These are phyloP conservation scores for Hawksworthiomyces lignivorus DNA, from an alignment of 2,329 filamentous ascomycete genomes.

Conservation along the genomic window DNA sequence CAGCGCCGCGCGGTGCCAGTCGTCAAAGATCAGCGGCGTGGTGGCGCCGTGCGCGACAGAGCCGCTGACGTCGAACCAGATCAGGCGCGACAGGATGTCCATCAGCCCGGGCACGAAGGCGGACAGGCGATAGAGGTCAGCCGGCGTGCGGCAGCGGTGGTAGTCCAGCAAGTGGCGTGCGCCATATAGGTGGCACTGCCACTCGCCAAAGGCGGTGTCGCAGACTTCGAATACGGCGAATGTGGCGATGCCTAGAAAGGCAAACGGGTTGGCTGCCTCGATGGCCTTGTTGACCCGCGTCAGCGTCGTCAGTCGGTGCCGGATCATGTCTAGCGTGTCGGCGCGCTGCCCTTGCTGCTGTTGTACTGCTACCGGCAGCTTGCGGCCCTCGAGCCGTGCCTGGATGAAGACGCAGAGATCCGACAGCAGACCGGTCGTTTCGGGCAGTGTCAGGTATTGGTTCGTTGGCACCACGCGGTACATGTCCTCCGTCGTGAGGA, in stretches of 20 bases:
- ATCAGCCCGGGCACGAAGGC: conserved; percentile 26
- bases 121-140: conserved; percentile 27
- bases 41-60: conserved; percentile 15
- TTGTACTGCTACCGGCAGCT: not conserved
- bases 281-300: conserved; percentile 30
- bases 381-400: conserved; percentile 11
- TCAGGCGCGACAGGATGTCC: conserved; percentile 30
- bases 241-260: conserved; percentile 34
- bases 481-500: conserved; percentile 9
- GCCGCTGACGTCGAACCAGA: conserved; percentile 34
- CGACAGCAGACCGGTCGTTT: conserved; percentile 10
- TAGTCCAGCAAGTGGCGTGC: conserved; percentile 32
- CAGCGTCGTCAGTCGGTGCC: conserved; percentile 23
- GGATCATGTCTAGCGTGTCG: conserved; percentile 14
- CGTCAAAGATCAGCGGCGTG: conserved; percentile 27
- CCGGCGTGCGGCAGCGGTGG: conserved; percentile 25
- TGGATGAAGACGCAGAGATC: conserved; percentile 15
- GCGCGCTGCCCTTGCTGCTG: not conserved
- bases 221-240: conserved; percentile 37
- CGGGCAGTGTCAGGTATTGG: conserved; percentile 9
- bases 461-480: not conserved
- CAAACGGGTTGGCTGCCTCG: conserved; percentile 31
- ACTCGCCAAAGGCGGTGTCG: conserved; percentile 30
- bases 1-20: conserved; percentile 32
- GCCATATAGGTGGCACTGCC: conserved; percentile 31